A percentile compares a stretch with the other conserved stretches of the same genome.
These are phyloP conservation scores for Dalbergia cochinchinensis DNA, from an alignment of 306 rosid genomes.

Conservation along the genomic window DNA sequence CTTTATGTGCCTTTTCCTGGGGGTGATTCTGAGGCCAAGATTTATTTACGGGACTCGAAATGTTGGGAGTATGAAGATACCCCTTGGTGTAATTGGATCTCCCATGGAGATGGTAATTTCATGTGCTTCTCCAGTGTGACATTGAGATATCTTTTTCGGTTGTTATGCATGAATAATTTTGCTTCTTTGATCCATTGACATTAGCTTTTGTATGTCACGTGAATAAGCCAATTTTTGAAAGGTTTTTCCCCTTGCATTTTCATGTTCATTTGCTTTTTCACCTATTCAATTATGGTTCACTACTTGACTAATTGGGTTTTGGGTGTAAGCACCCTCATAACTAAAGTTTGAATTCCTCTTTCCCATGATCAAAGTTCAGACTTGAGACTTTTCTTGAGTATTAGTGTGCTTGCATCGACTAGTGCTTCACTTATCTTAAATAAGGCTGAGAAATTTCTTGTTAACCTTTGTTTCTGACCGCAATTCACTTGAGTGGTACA, in stretches of 20 bases:
- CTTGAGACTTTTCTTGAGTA: not conserved
- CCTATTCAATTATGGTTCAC: slow-evolving; percentile 14
- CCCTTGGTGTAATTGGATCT: slow-evolving; percentile 83
- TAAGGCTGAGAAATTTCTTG: slow-evolving; percentile 21
- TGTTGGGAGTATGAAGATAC: slow-evolving; percentile 83
- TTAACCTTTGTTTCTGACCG: slow-evolving; percentile 13
- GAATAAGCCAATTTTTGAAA: not conserved
- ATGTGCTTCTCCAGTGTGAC: slow-evolving; percentile 42
- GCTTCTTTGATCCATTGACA: slow-evolving; percentile 25
- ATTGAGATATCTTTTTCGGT: too few species aligned
- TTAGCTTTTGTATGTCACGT: slow-evolving; percentile 16
- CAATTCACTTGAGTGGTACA: slow-evolving; percentile 50
- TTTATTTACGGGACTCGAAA: slow-evolving; percentile 92
- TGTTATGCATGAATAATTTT: slow-evolving; percentile 19
- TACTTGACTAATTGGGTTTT: slow-evolving; percentile 32
- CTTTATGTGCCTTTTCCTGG: slow-evolving; percentile 60
- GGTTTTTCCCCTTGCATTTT: slow-evolving; percentile 13
- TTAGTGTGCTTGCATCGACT: not conserved
- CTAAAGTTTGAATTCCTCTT: slow-evolving; percentile 28
- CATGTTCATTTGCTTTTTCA: slow-evolving; percentile 30
- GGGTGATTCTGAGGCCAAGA: slow-evolving; percentile 94
- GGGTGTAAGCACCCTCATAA: slow-evolving; percentile 9
- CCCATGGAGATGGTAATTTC: slow-evolving; percentile 88
- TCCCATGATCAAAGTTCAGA: not conserved
- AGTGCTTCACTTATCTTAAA: slow-evolving; percentile 27